Evolutionary conservation across 345 rosid species (phyloP).

Genomic region (Euclidium syriacum): DNA sequence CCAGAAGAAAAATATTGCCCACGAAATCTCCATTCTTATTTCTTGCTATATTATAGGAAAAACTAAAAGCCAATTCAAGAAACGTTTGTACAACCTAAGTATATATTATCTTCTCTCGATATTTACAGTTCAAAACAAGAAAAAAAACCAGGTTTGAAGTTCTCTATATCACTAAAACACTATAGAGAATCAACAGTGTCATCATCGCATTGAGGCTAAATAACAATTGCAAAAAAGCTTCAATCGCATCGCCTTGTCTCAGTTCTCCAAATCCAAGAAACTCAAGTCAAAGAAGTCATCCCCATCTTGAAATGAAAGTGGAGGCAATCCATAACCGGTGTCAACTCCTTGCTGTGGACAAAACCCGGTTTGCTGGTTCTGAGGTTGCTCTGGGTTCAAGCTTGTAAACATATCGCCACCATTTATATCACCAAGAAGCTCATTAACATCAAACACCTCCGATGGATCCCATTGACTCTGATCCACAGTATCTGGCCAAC

Average conservation of each 20-base stretch:
- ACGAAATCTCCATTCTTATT: too few species aligned
- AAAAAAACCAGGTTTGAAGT: not conserved
- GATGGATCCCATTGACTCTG: constrained; percentile 11
- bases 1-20: too few species aligned
- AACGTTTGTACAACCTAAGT: too few species aligned
- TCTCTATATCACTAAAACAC: constrained; percentile 20
- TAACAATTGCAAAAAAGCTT: not conserved
- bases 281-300: constrained; percentile 8
- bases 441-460: constrained; percentile 43
- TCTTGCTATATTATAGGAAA: too few species aligned
- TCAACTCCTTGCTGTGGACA: constrained; percentile 2
- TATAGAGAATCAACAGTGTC: constrained; percentile 7
- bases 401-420: constrained; percentile 8
- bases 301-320: constrained; percentile 27
- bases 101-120: too few species aligned
- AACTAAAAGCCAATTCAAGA: not conserved
- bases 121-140: not conserved
- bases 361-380: not conserved
- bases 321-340: constrained; percentile 11
- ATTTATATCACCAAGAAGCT: constrained; percentile 38
- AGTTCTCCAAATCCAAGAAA: constrained; percentile 9
- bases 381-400: not conserved
- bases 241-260: not conserved
- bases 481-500: constrained; percentile 20
- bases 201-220: not conserved